Percentiles rank a stretch among this genome's conserved stretches.
Conservation (phyloP, 164 flowering plant species). For the Malania oleifera region DNA sequence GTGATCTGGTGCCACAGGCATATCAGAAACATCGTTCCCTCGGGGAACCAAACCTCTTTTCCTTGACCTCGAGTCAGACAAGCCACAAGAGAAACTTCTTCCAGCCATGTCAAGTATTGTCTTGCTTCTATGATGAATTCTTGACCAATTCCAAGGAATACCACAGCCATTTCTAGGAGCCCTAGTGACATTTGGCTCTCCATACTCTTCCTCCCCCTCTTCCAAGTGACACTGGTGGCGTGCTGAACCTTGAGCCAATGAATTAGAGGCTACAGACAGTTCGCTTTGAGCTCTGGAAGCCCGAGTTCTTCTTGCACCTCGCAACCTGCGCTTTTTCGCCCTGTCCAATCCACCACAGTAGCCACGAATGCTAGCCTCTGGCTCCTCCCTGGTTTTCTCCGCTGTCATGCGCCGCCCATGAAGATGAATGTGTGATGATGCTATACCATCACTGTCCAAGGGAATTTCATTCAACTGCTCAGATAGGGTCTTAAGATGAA, state of each 20-base stretch:
- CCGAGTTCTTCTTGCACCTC: conserved; percentile 49
- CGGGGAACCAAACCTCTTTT: conserved; percentile 36
- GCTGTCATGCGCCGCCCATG: conserved; percentile 24
- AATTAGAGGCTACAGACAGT: conserved; percentile 78
- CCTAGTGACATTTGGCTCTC: conserved; percentile 39
- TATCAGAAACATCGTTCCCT: conserved; percentile 34
- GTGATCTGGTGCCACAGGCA: conserved; percentile 43
- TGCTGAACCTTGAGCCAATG: conserved; percentile 47
- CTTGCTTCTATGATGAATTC: conserved; percentile 86
- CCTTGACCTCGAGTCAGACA: conserved; percentile 66
- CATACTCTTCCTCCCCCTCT: conserved; percentile 37
- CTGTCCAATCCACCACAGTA: conserved; percentile 36
- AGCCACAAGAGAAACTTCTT: conserved; percentile 87
- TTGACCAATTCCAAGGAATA: conserved; percentile 96
- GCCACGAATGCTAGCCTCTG: conserved; percentile 33
- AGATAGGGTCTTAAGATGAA: conserved; percentile 48
- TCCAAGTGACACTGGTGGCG: conserved; percentile 32
- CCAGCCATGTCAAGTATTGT: conserved; percentile 92
- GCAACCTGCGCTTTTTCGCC: conserved; percentile 63
- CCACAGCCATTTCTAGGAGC: conserved; percentile 90
- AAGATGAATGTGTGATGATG: conserved; percentile 37
- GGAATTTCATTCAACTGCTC: conserved; percentile 55
- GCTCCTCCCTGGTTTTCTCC: conserved; percentile 32
- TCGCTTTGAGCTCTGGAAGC: conserved; percentile 49
- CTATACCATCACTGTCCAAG: conserved; percentile 57